phyloP scores from a whole-genome alignment of 2,329 filamentous ascomycete genomes.

The Knoxdaviesia proteae region DNA sequence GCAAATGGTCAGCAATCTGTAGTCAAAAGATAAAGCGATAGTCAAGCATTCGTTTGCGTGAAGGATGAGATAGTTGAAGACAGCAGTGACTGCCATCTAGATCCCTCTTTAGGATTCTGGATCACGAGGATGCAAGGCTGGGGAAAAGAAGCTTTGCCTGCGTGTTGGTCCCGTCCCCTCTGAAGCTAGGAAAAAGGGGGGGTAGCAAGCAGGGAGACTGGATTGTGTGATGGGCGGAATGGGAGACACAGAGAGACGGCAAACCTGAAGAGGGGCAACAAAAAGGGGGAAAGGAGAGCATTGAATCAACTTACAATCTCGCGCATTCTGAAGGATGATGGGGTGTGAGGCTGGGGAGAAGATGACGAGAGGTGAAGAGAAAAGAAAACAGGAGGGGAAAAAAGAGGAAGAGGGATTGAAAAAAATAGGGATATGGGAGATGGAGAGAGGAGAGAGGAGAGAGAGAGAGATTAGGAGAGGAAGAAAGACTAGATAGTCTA shows the following conservation, averaged over 20 bases:
- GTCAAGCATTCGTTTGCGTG: no score
- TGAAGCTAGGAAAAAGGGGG: conserved; percentile 5
- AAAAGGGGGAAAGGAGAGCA: conserved; percentile 2
- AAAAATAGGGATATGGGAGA: neutral
- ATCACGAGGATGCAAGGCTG: no score
- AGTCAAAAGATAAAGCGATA: no score
- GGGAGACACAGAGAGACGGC: conserved; percentile 2
- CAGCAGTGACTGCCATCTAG: no score
- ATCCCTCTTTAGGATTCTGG: no score
- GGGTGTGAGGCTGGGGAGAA: conserved; percentile 9
- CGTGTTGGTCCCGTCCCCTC: no score
- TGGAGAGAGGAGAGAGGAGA: neutral
- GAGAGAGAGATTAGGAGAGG: no score
- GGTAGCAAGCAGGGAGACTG: conserved; percentile 2
- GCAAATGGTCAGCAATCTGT: conserved; percentile 30
- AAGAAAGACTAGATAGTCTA: conserved; percentile 6
- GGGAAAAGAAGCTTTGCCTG: no score
- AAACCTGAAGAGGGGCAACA: conserved; percentile 1
- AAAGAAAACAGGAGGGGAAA: conserved; percentile 6
- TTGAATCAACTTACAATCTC: conserved; percentile 38
- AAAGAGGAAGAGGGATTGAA: neutral
- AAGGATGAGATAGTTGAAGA: no score
- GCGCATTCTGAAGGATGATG: conserved; percentile 33
- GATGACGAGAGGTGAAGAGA: conserved; percentile 9
- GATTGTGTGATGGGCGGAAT: conserved; percentile 2